Percentiles rank a stretch among this genome's conserved stretches.
phyloP scores from a whole-genome alignment of 2,329 filamentous ascomycete species.

The Aspergillus intermedius region DNA sequence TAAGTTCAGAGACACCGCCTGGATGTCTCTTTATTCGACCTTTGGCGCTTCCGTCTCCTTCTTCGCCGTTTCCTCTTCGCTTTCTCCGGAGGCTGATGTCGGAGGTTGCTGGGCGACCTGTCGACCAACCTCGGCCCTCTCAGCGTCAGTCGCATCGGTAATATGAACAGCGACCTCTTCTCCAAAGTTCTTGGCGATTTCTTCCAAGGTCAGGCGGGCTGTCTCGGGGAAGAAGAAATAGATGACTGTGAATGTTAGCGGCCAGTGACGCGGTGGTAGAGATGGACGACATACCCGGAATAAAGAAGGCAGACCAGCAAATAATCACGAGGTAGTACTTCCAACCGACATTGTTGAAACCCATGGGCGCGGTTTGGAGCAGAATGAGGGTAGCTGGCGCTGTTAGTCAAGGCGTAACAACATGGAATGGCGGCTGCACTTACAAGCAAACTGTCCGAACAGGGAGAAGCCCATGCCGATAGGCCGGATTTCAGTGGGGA shows the following conservation, averaged over 20 bases:
- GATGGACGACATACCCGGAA: constrained; percentile 25
- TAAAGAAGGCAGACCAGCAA: constrained; percentile 37
- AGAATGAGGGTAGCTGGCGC: constrained; percentile 41
- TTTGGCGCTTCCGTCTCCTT: neutral
- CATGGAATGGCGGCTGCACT: constrained; percentile 2
- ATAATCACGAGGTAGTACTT: constrained; percentile 48
- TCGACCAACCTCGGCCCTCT: constrained; percentile 16
- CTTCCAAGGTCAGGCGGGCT: constrained; percentile 39
- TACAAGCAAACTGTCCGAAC: constrained; percentile 44
- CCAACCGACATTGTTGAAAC: constrained; percentile 43
- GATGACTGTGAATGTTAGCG: constrained; percentile 24
- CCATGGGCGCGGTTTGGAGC: constrained; percentile 42
- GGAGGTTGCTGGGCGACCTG: constrained; percentile 11
- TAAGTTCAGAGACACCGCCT: neutral
- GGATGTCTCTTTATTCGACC: neutral
- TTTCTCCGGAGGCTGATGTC: neutral
- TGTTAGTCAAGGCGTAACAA: neutral
- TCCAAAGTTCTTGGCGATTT: constrained; percentile 43
- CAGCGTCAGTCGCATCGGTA: constrained; percentile 39
- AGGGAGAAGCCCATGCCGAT: constrained; percentile 49
- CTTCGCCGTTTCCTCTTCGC: neutral
- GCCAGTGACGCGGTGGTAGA: neutral
- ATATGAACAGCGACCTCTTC: constrained; percentile 46
- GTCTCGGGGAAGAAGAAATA: constrained; percentile 43
- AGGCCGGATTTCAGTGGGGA: constrained; percentile 45